Evolutionary conservation across 2,329 filamentous ascomycete species (phyloP).

Genomic region (Fusarium multiceps): DNA sequence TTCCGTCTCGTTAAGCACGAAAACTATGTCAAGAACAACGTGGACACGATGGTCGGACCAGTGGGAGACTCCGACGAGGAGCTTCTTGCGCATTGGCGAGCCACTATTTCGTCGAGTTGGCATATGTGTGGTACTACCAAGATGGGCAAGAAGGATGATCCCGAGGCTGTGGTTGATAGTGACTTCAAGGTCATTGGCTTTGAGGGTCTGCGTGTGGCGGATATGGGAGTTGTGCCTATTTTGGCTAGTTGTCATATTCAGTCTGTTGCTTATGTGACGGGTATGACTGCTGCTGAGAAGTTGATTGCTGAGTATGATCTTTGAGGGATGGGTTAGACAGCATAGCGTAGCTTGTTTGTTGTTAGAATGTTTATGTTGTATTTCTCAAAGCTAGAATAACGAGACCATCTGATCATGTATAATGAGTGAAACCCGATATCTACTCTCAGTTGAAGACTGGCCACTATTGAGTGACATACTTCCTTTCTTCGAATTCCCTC

Average conservation of each 20-base stretch:
- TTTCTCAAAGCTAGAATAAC: neutral
- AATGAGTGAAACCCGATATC: rapidly evolving
- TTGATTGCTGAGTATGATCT: conserved; percentile 33
- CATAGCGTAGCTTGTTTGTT: neutral
- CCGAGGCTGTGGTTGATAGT: conserved; percentile 60
- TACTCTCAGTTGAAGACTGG: neutral
- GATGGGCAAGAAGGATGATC: conserved; percentile 62
- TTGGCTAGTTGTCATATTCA: conserved; percentile 64
- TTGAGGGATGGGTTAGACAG: neutral
- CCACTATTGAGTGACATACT: neutral
- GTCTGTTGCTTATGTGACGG: conserved; percentile 65
- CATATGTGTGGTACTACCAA: conserved; percentile 67
- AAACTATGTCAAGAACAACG: conserved; percentile 57
- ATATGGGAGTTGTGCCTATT: conserved; percentile 42
- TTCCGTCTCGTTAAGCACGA: conserved; percentile 55
- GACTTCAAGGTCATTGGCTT: conserved; percentile 37
- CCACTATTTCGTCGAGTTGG: conserved; percentile 60
- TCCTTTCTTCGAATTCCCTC: neutral
- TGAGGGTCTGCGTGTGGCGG: conserved; percentile 35
- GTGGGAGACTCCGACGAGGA: conserved; percentile 64
- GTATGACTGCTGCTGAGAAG: conserved; percentile 62
- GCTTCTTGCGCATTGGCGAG: conserved; percentile 58
- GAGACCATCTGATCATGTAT: neutral
- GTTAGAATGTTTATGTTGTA: neutral
- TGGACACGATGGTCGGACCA: conserved; percentile 56